Conservation (phyloP, 805 yeast species). For the Grigorovia humatica region DNA sequence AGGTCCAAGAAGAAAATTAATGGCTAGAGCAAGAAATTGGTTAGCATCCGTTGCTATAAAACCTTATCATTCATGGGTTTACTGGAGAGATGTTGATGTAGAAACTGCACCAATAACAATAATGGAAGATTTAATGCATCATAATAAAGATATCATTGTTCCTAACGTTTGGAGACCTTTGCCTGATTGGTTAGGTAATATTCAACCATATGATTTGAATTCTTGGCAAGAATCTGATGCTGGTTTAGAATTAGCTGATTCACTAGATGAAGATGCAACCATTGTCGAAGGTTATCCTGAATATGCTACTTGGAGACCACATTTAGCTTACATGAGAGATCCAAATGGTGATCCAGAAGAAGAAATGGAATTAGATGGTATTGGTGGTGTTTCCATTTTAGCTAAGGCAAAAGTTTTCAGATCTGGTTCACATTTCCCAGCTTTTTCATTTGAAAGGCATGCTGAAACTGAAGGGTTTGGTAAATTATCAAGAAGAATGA, state of each 20-base stretch:
- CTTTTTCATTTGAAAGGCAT: constrained; percentile 88
- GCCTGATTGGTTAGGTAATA: constrained; percentile 78
- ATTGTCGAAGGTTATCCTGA: constrained; percentile 97
- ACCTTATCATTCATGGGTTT: constrained; percentile 92
- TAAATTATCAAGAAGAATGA: constrained; percentile 77
- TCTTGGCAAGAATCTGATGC: constrained; percentile 84
- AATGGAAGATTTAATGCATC: constrained; percentile 86
- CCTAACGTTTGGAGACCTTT: constrained; percentile 91
- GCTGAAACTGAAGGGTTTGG: constrained; percentile 99
- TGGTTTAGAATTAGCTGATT: constrained; percentile 64
- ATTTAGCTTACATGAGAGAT: constrained; percentile 86
- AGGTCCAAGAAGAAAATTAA: constrained; percentile 86
- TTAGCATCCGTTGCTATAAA: constrained; percentile 71
- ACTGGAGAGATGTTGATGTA: constrained; percentile 98
- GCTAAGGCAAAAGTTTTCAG: constrained; percentile 81
- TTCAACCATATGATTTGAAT: constrained; percentile 76
- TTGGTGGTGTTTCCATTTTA: constrained; percentile 92
- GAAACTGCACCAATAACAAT: constrained; percentile 79
- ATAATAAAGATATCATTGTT: constrained; percentile 82
- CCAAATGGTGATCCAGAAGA: constrained; percentile 92
- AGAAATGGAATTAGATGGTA: constrained; percentile 89
- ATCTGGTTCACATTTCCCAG: constrained; percentile 90
- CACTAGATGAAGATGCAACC: constrained; percentile 84
- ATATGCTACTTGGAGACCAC: constrained; percentile 97
- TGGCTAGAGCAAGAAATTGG: constrained; percentile 97